Percentiles rank a stretch among this genome's conserved stretches.
phyloP scores from a whole-genome alignment of 169 alveolate species.

The Sarcocystis neurona region DNA sequence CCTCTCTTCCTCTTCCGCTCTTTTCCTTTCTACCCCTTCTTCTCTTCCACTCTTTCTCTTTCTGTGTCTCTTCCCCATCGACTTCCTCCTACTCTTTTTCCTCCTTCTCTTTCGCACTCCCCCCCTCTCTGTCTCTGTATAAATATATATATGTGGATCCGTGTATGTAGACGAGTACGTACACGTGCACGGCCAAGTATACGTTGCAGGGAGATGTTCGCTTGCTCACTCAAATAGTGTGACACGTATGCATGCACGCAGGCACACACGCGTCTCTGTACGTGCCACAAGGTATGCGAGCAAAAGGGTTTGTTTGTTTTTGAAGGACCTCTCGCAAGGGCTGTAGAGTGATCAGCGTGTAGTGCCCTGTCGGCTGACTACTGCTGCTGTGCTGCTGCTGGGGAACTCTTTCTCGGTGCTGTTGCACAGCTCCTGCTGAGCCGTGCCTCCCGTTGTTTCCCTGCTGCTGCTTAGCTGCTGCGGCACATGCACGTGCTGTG shows the following conservation, averaged over 20 bases:
- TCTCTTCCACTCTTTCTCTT: background rate
- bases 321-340: no score
- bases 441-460: no score
- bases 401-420: no score
- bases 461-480: no score
- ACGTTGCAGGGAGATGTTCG: background rate
- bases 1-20: background rate
- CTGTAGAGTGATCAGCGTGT: no score
- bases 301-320: no score
- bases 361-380: no score
- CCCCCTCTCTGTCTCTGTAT: background rate
- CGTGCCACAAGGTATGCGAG: no score
- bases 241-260: background rate
- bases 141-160: background rate
- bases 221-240: background rate
- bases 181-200: background rate
- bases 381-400: no score
- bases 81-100: background rate
- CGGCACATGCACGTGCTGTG: no score
- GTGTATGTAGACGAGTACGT: no score
- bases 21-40: background rate
- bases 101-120: background rate
- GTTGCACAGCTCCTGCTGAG: no score
- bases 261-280: background rate
- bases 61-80: background rate